Percentiles rank a stretch among this genome's conserved stretches.
These are phyloP conservation scores for Luffa acutangula DNA, from an alignment of 306 rosid genomes.

Conservation along the genomic window DNA sequence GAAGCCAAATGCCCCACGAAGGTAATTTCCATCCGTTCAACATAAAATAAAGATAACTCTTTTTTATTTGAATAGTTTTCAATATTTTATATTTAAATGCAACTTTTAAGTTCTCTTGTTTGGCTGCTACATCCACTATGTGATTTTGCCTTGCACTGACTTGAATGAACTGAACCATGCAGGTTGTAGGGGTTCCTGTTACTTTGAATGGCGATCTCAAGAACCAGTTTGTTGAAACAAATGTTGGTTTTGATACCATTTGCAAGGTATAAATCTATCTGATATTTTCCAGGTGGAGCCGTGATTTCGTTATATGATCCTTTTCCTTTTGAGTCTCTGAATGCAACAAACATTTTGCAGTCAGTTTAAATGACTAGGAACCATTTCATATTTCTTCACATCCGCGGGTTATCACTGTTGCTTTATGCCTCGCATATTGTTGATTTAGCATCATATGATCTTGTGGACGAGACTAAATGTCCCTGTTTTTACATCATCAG, in stretches of 20 bases:
- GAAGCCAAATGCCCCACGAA: slow-evolving; percentile 80
- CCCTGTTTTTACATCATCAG: slow-evolving; percentile 25
- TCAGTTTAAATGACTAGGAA: neutral
- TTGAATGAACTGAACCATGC: slow-evolving; percentile 12
- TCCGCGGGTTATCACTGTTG: neutral
- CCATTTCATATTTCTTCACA: neutral
- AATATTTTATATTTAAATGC: neutral
- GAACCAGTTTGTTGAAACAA: slow-evolving; percentile 92
- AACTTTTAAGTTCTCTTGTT: neutral
- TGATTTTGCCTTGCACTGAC: neutral
- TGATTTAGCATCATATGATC: slow-evolving; percentile 5
- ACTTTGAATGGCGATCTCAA: slow-evolving; percentile 95
- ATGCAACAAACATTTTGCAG: neutral
- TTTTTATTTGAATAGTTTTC: neutral
- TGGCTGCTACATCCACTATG: neutral
- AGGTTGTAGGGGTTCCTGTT: slow-evolving; percentile 99
- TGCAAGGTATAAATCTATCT: slow-evolving; percentile 56
- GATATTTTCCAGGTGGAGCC: neutral
- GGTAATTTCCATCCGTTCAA: slow-evolving; percentile 25
- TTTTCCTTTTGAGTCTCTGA: neutral
- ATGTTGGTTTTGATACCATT: slow-evolving; percentile 95
- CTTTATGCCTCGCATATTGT: neutral
- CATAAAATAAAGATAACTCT: neutral
- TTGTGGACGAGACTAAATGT: neutral
- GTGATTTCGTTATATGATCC: neutral